Conservation (phyloP, 164 flowering plant species). For the Magnolia sinica region DNA sequence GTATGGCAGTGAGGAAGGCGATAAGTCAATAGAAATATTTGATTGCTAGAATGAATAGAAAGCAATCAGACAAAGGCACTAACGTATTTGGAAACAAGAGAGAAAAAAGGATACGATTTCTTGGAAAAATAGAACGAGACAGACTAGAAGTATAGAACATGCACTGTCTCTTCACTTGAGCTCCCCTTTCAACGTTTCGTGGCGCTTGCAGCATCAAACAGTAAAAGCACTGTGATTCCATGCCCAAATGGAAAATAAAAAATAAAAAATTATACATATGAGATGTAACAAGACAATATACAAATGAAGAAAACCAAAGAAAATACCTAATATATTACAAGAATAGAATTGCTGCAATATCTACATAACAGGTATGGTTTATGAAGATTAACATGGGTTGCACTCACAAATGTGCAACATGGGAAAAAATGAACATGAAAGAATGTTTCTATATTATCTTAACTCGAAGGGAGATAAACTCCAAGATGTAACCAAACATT, state of each 20-base stretch:
- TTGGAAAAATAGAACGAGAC: constrained; percentile 42
- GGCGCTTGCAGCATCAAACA: constrained; percentile 33
- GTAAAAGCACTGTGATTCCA: constrained; percentile 37
- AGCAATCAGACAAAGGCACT: background rate
- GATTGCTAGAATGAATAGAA: background rate
- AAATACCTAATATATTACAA: background rate
- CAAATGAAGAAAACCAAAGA: background rate
- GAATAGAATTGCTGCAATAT: background rate
- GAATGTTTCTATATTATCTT: background rate
- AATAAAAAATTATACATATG: background rate
- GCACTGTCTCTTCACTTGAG: constrained; percentile 34
- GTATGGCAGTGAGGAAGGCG: background rate
- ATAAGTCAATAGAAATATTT: too few relatives aligned
- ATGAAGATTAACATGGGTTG: too few relatives aligned
- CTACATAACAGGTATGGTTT: too few relatives aligned
- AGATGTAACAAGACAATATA: background rate
- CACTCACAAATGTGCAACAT: too few relatives aligned
- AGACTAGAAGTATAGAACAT: constrained; percentile 42
- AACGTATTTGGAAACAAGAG: background rate
- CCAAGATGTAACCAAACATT: background rate
- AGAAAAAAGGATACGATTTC: constrained; percentile 62
- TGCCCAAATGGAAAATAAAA: constrained; percentile 27
- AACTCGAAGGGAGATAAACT: background rate
- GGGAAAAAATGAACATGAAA: too few relatives aligned
- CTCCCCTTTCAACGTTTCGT: constrained; percentile 11